A percentile compares a stretch with the other conserved stretches of the same genome.
Evolutionary conservation across 805 yeast genomes (phyloP).

Genomic region (Candida vartiovaarae): DNA sequence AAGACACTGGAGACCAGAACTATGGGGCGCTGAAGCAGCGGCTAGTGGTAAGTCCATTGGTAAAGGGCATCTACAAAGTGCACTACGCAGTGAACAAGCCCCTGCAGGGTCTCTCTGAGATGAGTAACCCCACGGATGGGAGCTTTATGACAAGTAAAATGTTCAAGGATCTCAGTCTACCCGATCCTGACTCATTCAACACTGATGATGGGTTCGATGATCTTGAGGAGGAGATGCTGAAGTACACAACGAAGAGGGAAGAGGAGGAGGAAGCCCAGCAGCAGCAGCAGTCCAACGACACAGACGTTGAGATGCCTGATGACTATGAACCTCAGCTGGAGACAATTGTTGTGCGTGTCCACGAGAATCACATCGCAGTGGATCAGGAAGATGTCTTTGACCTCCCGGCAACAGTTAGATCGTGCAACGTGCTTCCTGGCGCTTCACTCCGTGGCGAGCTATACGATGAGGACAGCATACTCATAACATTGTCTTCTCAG

Average conservation of each 20-base stretch:
- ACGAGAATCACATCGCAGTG: conserved; percentile 11
- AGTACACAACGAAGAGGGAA: conserved; percentile 6
- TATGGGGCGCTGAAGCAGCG: conserved; percentile 27
- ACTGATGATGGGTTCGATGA: conserved; percentile 18
- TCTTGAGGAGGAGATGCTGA: conserved; percentile 15
- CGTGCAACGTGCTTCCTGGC: conserved; percentile 15
- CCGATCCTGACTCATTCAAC: conserved; percentile 18
- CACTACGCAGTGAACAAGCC: conserved; percentile 13
- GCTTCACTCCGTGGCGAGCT: conserved; percentile 3
- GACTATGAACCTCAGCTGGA: conserved; percentile 9
- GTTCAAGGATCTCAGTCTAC: conserved; percentile 18
- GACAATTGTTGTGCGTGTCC: conserved; percentile 10
- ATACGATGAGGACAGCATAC: conserved; percentile 30
- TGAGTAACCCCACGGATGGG: conserved; percentile 12
- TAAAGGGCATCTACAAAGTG: conserved; percentile 29
- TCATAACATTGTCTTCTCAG: conserved; percentile 33
- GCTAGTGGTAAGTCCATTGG: conserved; percentile 34
- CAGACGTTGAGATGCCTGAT: conserved; percentile 1
- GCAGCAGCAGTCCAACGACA: background rate
- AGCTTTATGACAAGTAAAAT: conserved; percentile 24
- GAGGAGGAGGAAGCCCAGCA: background rate
- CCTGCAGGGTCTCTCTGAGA: conserved; percentile 12
- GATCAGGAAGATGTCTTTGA: conserved; percentile 8
- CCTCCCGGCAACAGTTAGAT: conserved; percentile 12
- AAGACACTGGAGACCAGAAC: too few species aligned